phyloP scores from a whole-genome alignment of 2,329 filamentous ascomycete species.

The Venturiaceae sp. region DNA sequence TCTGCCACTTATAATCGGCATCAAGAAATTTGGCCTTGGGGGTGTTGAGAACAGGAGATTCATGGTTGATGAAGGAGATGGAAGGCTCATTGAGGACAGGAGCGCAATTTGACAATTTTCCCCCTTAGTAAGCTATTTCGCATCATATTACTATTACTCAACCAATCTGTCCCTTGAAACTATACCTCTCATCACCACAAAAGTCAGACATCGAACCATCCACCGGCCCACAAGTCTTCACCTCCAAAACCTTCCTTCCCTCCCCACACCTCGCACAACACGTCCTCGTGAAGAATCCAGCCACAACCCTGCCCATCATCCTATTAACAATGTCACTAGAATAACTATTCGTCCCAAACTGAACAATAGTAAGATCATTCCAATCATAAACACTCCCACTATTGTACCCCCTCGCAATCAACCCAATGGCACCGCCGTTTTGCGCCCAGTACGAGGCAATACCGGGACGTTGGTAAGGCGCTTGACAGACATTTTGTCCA shows the following conservation, averaged over 20 bases:
- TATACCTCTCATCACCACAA: neutral
- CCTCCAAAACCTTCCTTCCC: neutral
- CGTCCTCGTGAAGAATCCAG: neutral
- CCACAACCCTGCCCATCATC: neutral
- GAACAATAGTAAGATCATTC: neutral
- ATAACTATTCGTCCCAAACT: neutral
- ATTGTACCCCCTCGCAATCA: neutral
- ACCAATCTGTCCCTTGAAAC: neutral
- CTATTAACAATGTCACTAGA: neutral
- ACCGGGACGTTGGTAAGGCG: neutral
- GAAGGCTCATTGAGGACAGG: neutral
- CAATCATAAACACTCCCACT: neutral
- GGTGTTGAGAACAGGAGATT: neutral
- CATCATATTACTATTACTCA: neutral
- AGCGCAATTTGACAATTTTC: neutral
- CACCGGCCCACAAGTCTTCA: neutral
- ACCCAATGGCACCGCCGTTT: neutral
- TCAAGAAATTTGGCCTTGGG: constrained; percentile 49
- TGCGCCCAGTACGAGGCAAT: neutral
- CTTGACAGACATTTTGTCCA: neutral
- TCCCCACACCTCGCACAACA: neutral
- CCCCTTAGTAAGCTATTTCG: neutral
- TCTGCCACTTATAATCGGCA: constrained; percentile 57
- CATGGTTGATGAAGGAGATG: neutral
- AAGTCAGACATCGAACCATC: neutral